phyloP scores from a whole-genome alignment of 108 stramenopile genomes.

The Nannochloropsis oceanica region DNA sequence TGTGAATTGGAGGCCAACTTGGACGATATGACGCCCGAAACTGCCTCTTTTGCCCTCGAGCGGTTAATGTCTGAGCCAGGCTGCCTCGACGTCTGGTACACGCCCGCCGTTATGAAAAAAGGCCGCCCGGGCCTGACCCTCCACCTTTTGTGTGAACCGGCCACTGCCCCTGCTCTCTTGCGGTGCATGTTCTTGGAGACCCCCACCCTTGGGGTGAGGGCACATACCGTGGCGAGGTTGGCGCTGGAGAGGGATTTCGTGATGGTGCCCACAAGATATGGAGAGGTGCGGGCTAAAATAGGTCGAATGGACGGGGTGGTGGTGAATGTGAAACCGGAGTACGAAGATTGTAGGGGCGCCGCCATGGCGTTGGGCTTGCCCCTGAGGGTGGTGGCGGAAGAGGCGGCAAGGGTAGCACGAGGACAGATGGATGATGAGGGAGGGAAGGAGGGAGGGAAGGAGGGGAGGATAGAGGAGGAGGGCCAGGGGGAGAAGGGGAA shows the following conservation, averaged over 20 bases:
- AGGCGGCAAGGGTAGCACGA: background rate
- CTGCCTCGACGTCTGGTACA: conserved; percentile 68
- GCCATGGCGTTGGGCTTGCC: conserved; percentile 47
- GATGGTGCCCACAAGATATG: conserved; percentile 41
- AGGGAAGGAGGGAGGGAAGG: background rate
- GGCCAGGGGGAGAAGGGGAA: background rate
- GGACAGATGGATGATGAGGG: background rate
- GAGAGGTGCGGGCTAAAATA: conserved; percentile 42
- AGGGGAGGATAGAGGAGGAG: background rate
- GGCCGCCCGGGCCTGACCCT: conserved; percentile 63
- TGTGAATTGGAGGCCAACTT: conserved; percentile 62
- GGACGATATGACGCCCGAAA: conserved; percentile 76
- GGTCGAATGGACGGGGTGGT: conserved; percentile 49
- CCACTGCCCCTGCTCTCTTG: conserved; percentile 33
- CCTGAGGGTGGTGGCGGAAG: conserved; percentile 41
- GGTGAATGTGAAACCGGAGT: conserved; percentile 67
- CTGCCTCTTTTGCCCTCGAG: conserved; percentile 48
- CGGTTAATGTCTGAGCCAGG: conserved; percentile 49
- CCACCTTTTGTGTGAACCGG: conserved; percentile 50
- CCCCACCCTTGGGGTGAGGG: conserved; percentile 69
- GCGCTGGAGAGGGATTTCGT: conserved; percentile 50
- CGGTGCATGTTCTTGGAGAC: conserved; percentile 60
- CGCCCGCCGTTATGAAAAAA: conserved; percentile 86
- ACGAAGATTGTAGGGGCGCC: conserved; percentile 64
- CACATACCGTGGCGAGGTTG: conserved; percentile 50